Percentiles rank a stretch among this genome's conserved stretches.
These are phyloP conservation scores for Davidsoniella neocaledoniae DNA, from an alignment of 2,329 filamentous ascomycete species.

Conservation along the genomic window DNA sequence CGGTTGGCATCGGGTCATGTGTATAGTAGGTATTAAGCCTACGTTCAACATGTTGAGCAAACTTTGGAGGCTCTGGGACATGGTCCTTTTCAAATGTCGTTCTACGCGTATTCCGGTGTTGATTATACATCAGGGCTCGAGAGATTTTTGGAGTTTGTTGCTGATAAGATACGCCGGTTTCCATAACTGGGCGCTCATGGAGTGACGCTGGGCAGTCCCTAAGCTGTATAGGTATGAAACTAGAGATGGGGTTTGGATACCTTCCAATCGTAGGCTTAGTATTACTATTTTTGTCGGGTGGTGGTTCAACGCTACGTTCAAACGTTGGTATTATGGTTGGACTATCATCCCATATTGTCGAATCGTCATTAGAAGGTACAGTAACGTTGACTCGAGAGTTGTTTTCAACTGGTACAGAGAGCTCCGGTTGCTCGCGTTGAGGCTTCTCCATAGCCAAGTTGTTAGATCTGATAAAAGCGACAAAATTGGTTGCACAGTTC, in stretches of 20 bases:
- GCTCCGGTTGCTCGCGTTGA: background rate
- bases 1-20: conserved; percentile 28
- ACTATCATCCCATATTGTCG: conserved; percentile 4
- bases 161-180: no score
- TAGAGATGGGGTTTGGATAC: background rate
- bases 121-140: conserved; percentile 28
- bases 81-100: conserved; percentile 23
- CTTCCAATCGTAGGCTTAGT: background rate
- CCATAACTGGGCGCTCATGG: no score
- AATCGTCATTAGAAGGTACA: background rate
- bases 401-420: background rate
- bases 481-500: conserved; percentile 37
- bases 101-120: conserved; percentile 25
- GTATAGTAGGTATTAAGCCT: conserved; percentile 38
- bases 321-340: conserved; percentile 3
- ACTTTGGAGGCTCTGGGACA: conserved; percentile 27
- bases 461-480: conserved; percentile 42
- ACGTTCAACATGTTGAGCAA: conserved; percentile 31
- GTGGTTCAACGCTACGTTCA: background rate
- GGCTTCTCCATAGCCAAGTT: conserved; percentile 27
- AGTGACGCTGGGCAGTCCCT: no score
- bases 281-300: background rate
- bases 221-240: no score
- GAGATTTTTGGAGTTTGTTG: conserved; percentile 18
- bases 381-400: background rate